Base-by-base conservation (phyloP, 805 yeast species). In the Yamadazyma insecticola region DNA sequence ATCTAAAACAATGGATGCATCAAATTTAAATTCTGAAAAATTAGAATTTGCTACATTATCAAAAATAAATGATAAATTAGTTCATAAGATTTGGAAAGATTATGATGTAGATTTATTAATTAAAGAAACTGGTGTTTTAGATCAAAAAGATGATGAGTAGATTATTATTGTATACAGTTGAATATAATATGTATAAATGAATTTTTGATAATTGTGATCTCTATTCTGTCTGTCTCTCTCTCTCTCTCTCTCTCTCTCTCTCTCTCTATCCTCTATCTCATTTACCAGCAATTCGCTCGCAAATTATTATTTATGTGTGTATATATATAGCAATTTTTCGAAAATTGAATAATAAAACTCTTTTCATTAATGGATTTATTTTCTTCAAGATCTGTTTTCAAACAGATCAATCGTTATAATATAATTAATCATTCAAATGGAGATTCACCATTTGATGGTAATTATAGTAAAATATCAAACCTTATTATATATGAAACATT, bases 1-100 rank as follows among this genome's bases (percentile, higher is more conserved):
- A 41, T 78, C 92, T 32, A 92, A 92, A 68, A 92, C 98, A 6
- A 87, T 94, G 69, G 99, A 92, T 58, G 71, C 84, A 32, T 76
- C 94, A 22, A 76, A 84, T 33, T 70, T 92, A 52, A 82, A 88
- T 21, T 75, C 88, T 54, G 96, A 89, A 37, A 90, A 90, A 64
- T 71, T 92, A 46, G 98, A 92, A 65, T 82, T 92, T 55, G 89
- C 97, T 23, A 88, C 97, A 4, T 74, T 65, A 41, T 57, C 65
- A 29, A 65, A 49, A 58, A 55, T 65, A 22, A 57, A 55, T 20
- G 83, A 78, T 22, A 64, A 75, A 35, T 64, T 83, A 18, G 53
- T 67, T 32, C 81, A 81, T 48, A 79, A 76, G 55, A 76, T 92
- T 44, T 92, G 90, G 89, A 73, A 64, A 37, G 94, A 89, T 13